phyloP scores from a whole-genome alignment of 2,329 filamentous ascomycete genomes.

The Cryphonectria carpinicola region DNA sequence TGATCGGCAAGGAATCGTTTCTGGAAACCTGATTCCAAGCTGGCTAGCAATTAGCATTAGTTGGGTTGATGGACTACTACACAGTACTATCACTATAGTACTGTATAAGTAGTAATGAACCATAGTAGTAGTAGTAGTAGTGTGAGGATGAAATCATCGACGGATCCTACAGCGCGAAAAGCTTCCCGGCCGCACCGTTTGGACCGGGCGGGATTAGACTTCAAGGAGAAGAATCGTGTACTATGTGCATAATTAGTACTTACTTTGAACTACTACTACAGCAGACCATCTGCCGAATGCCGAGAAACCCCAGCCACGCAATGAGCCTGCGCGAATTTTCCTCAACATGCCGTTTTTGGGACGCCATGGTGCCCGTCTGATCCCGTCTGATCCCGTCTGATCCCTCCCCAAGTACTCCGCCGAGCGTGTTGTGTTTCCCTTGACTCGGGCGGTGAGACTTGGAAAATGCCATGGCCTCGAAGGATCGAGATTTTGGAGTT shows the following conservation, averaged over 20 bases:
- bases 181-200: not conserved
- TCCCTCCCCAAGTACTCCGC: not conserved
- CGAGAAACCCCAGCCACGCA: not conserved
- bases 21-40: not conserved
- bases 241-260: not conserved
- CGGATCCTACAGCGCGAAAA: not conserved
- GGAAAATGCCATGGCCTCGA: not conserved
- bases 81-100: not conserved
- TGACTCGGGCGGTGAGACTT: conserved; percentile 1
- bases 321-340: not conserved
- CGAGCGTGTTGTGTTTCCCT: not conserved
- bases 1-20: not conserved
- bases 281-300: not conserved
- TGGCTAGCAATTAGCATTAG: not conserved
- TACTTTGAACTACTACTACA: not conserved
- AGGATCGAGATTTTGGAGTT: not conserved
- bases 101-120: not conserved
- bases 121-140: not conserved
- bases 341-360: not conserved
- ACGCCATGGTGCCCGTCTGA: not conserved
- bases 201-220: not conserved
- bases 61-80: no score
- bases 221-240: not conserved
- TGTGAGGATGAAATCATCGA: not conserved
- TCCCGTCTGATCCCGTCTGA: not conserved